phyloP scores from a whole-genome alignment of 2,329 filamentous ascomycete species.

The Cryphonectria carpinicola region DNA sequence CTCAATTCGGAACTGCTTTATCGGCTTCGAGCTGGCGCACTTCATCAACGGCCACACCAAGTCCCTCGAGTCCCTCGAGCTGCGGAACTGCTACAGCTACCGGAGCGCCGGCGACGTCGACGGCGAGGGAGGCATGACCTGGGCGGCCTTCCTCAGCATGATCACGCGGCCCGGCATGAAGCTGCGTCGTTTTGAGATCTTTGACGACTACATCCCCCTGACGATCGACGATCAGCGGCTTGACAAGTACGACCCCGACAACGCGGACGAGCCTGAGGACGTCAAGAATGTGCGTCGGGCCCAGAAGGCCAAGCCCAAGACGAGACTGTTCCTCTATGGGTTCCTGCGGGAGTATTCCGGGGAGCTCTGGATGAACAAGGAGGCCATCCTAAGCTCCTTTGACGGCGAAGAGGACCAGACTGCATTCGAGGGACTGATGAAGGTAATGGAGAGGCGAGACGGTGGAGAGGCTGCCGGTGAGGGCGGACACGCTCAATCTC shows the following conservation, averaged over 20 bases:
- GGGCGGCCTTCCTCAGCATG: constrained; percentile 24
- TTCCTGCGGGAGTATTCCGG: constrained; percentile 28
- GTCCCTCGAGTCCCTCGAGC: constrained; percentile 23
- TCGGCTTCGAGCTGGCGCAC: constrained; percentile 29
- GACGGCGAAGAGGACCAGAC: constrained; percentile 25
- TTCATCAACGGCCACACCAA: constrained; percentile 26
- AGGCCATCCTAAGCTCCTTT: constrained; percentile 24
- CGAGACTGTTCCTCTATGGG: constrained; percentile 25
- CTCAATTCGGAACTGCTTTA: constrained; percentile 27
- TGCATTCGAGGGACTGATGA: constrained; percentile 18
- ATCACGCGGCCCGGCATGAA: constrained; percentile 20
- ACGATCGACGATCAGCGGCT: constrained; percentile 24
- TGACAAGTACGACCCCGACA: constrained; percentile 19
- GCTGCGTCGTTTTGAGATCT: constrained; percentile 14
- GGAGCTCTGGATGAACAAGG: constrained; percentile 30
- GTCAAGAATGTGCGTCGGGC: constrained; percentile 26
- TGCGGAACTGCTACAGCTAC: constrained; percentile 28
- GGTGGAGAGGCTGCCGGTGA: background rate
- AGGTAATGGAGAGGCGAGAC: constrained; percentile 12
- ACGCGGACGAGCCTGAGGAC: constrained; percentile 24
- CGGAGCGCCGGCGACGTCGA: constrained; percentile 14
- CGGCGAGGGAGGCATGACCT: constrained; percentile 22
- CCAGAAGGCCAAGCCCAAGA: constrained; percentile 20
- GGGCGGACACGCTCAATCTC: background rate
- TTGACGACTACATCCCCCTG: constrained; percentile 26